These are phyloP conservation scores for Wickerhamomyces sp. DNA, from an alignment of 1,139 yeast species.

Conservation along the genomic window DNA sequence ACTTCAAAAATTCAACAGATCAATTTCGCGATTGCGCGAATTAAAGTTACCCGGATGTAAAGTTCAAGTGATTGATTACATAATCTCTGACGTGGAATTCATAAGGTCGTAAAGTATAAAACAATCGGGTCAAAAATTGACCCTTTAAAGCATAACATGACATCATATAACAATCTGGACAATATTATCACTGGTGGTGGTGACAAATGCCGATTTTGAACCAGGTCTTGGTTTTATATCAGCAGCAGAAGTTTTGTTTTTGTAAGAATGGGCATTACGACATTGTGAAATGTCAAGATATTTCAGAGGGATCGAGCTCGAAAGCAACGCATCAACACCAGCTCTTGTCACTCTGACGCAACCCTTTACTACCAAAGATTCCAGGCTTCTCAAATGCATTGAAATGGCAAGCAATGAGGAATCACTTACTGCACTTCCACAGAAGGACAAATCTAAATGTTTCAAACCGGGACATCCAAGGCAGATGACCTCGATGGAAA, in stretches of 20 bases:
- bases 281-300: slow-evolving; percentile 65
- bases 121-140: no score
- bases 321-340: slow-evolving; percentile 61
- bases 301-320: slow-evolving; percentile 50
- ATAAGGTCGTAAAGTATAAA: no score
- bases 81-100: no score
- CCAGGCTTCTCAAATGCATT: slow-evolving; percentile 43
- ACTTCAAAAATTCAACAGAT: no score
- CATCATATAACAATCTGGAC: slow-evolving; percentile 44
- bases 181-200: slow-evolving; percentile 48
- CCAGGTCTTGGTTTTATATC: slow-evolving; percentile 45
- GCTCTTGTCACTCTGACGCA: slow-evolving; percentile 72
- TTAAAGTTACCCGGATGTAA: no score
- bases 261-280: slow-evolving; percentile 51
- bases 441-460: slow-evolving; percentile 57
- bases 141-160: neutral
- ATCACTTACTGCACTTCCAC: slow-evolving; percentile 79
- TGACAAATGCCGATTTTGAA: slow-evolving; percentile 52
- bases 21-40: no score
- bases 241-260: slow-evolving; percentile 53
- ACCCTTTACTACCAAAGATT: slow-evolving; percentile 51
- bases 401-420: slow-evolving; percentile 61
- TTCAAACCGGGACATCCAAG: slow-evolving; percentile 56
- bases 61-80: no score
- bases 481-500: slow-evolving; percentile 59